A percentile compares a stretch with the other conserved stretches of the same genome.
phyloP scores from a whole-genome alignment of 768 basidiomycete genomes.

The Leccinellum luteum region DNA sequence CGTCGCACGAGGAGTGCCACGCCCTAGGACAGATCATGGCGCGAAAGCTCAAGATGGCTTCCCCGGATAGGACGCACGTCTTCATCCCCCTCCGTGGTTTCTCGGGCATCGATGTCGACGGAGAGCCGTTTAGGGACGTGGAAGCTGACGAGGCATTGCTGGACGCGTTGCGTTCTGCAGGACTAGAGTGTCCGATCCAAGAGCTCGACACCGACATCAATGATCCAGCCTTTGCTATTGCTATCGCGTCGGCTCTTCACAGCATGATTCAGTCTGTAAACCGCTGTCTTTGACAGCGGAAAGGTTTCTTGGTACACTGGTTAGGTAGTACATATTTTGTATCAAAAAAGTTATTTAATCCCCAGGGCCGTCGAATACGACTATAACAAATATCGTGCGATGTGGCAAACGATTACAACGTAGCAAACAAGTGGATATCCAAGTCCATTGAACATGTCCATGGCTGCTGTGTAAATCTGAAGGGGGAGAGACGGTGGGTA shows the following conservation, averaged over 20 bases:
- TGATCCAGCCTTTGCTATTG: conserved; percentile 21
- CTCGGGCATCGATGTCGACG: conserved; percentile 24
- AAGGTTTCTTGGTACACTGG: not conserved
- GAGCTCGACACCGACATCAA: conserved; percentile 29
- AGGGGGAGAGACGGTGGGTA: conserved; percentile 27
- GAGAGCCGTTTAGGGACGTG: conserved; percentile 24
- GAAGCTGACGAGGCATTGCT: conserved; percentile 25
- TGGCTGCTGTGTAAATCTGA: conserved; percentile 29
- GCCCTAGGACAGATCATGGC: conserved; percentile 21
- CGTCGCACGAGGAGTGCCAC: conserved; percentile 23
- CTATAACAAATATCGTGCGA: conserved; percentile 12
- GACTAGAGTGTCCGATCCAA: conserved; percentile 17
- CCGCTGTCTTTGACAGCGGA: not conserved
- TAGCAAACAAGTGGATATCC: conserved; percentile 50
- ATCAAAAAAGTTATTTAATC: not conserved
- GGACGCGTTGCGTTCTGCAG: conserved; percentile 11
- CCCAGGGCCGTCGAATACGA: conserved; percentile 10
- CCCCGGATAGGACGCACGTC: conserved; percentile 17
- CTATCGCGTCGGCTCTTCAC: conserved; percentile 17
- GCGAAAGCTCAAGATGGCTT: conserved; percentile 18
- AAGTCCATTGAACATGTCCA: conserved; percentile 53
- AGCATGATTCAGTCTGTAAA: conserved; percentile 12
- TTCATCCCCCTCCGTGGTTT: conserved; percentile 27
- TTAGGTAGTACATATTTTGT: not conserved
- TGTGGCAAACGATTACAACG: conserved; percentile 51